Percentiles rank a stretch among this genome's conserved stretches.
Evolutionary conservation across 768 basidiomycete genomes (phyloP).

Genomic region (Hygrocybe punicea): DNA sequence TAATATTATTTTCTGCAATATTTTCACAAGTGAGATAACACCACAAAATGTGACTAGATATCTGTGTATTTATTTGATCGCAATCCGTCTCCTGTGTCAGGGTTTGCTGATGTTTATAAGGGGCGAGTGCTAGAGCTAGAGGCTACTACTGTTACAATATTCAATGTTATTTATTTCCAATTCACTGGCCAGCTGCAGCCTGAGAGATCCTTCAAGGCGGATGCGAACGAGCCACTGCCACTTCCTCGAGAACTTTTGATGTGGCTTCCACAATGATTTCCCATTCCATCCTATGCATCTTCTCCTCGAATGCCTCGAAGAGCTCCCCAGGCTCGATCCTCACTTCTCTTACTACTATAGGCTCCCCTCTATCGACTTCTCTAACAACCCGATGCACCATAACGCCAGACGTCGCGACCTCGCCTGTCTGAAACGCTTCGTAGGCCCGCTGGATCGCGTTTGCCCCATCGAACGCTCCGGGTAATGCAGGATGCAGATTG

Average conservation of each 20-base stretch:
- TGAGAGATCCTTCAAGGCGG: too few species aligned
- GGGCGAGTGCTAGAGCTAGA: too few species aligned
- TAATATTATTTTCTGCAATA: too few species aligned
- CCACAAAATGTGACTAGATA: too few species aligned
- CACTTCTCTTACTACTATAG: constrained; percentile 77
- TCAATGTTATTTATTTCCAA: too few species aligned
- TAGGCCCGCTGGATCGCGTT: constrained; percentile 86
- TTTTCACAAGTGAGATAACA: too few species aligned
- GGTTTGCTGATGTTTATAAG: too few species aligned
- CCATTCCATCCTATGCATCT: constrained; percentile 84
- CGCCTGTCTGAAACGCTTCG: constrained; percentile 81
- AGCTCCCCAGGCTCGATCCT: constrained; percentile 69
- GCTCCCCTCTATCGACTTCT: constrained; percentile 90
- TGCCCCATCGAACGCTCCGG: constrained; percentile 95
- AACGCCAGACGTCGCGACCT: constrained; percentile 72
- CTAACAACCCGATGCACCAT: constrained; percentile 95
- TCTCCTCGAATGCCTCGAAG: constrained; percentile 65
- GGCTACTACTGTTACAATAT: too few species aligned
- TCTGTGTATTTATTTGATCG: too few species aligned
- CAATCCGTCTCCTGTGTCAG: too few species aligned
- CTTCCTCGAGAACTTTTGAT: constrained; percentile 59
- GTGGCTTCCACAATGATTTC: constrained; percentile 88
- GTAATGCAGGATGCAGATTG: constrained; percentile 94
- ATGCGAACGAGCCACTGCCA: too few species aligned
- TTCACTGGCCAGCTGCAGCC: too few species aligned